Evolutionary conservation across 805 yeast genomes (phyloP), one percentile per base, ranked within the genome.

Genomic region (Pichia ethanolica): DNA sequence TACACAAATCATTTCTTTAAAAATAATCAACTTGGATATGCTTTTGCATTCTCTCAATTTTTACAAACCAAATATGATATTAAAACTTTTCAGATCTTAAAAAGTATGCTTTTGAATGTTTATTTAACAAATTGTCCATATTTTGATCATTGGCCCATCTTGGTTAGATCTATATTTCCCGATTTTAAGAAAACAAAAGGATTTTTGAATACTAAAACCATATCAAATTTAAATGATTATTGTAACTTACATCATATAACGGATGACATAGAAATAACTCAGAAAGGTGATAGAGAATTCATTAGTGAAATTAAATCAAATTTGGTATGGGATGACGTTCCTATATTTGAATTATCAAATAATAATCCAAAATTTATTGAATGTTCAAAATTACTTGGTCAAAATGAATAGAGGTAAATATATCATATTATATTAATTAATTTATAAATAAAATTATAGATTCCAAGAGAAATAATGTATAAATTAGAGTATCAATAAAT

Each of bases 81-180:
- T 3, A 43, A 51, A 0, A 49, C 55, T 25, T 42, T 41, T n/a
- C 50, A 48, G n/a, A 39, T 53, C 26, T 39, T 63, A 9, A 53
- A 55, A 12, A 48, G 48, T 28, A 53, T 52, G n/a, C 30, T 63
- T n/a, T 37, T 63, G 3, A 52, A 56, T 28, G 44, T 45, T 3
- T 53, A 61, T 38, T 46, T 62, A 10, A 39, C 48, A 5, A 39
- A 50, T 4, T 57, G 60, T 35, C 35, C 49, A n/a, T 60, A 48
- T 40, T 64, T 64, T 47, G 59, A 59, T 3, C 53, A 58, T 11
- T 64, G 68, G 67, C 47, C 52, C 6, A 46, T 50, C 8, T 34
- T 62, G 5, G 53, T 54, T 11, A 47, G 59, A 42, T 49, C 56
- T 9, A 27, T 58, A 33, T 55, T 27, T 14, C 46, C 50, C 1